phyloP scores from a whole-genome alignment of 164 flowering plant genomes.

The Protea cynaroides region DNA sequence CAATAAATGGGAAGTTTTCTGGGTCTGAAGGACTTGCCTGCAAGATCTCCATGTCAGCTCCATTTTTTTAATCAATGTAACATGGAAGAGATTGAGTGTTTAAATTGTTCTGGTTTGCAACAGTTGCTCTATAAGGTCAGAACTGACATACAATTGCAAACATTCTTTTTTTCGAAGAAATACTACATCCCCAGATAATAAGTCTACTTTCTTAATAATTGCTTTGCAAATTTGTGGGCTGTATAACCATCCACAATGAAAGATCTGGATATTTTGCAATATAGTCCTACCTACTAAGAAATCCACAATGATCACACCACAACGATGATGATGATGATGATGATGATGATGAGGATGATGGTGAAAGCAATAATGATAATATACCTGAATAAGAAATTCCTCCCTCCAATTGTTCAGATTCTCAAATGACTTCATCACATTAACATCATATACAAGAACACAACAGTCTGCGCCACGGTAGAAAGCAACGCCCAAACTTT shows the following conservation, averaged over 20 bases:
- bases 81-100: neutral
- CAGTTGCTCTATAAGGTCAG: no score
- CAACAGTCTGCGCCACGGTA: slow-evolving; percentile 97
- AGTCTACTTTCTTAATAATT: no score
- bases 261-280: neutral
- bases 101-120: neutral
- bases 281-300: neutral
- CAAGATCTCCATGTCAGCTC: slow-evolving; percentile 12
- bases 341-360: no score
- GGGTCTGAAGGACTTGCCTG: slow-evolving; percentile 98
- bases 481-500: slow-evolving; percentile 93
- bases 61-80: neutral
- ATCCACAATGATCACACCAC: no score
- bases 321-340: no score
- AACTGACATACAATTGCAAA: no score
- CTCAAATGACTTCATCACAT: slow-evolving; percentile 83
- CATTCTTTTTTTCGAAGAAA: no score
- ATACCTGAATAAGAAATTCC: slow-evolving; percentile 88
- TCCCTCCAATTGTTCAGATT: slow-evolving; percentile 90
- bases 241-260: no score
- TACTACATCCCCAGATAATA: no score
- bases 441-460: slow-evolving; percentile 93
- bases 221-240: no score
- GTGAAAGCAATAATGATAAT: neutral
- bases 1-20: slow-evolving; percentile 93